Percentiles rank a stretch among this genome's conserved stretches.
phyloP scores from a whole-genome alignment of 305 asterid species.

The Fraxinus nigra region DNA sequence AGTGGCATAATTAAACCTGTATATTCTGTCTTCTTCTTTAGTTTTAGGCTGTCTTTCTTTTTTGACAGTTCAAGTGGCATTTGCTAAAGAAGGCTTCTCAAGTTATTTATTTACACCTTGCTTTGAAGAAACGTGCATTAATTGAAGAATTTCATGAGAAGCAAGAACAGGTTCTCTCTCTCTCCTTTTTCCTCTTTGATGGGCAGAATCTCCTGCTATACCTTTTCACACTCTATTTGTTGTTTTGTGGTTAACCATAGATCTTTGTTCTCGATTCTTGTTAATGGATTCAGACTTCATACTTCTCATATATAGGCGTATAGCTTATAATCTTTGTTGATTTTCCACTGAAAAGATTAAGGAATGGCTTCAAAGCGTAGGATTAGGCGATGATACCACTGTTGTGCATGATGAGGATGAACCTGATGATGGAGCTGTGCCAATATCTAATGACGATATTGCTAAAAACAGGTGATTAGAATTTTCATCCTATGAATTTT shows the following conservation, averaged over 20 bases:
- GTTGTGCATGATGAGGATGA: conserved; percentile 76
- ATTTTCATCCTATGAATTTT: conserved; percentile 13
- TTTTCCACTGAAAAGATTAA: conserved; percentile 49
- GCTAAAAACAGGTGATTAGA: conserved; percentile 54
- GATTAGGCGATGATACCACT: conserved; percentile 74
- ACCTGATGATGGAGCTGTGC: conserved; percentile 76
- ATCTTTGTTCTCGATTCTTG: conserved; percentile 8
- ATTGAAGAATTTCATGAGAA: conserved; percentile 88
- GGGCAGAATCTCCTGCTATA: conserved; percentile 22
- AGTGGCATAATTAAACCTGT: background rate
- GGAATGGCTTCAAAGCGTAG: conserved; percentile 83
- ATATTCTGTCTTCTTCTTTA: background rate
- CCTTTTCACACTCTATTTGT: background rate
- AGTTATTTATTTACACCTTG: conserved; percentile 78
- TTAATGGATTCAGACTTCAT: background rate
- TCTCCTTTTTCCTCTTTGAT: conserved; percentile 17
- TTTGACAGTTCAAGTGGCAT: conserved; percentile 78
- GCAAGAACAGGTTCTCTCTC: conserved; percentile 84
- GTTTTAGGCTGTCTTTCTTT: background rate
- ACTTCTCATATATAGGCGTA: conserved; percentile 5
- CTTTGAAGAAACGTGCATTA: conserved; percentile 80
- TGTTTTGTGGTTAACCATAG: background rate
- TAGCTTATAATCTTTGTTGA: conserved; percentile 22
- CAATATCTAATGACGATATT: conserved; percentile 56
- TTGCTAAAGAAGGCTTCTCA: conserved; percentile 86